Conservation (phyloP, 345 rosid genomes). For the Physaria fendleri region DNA sequence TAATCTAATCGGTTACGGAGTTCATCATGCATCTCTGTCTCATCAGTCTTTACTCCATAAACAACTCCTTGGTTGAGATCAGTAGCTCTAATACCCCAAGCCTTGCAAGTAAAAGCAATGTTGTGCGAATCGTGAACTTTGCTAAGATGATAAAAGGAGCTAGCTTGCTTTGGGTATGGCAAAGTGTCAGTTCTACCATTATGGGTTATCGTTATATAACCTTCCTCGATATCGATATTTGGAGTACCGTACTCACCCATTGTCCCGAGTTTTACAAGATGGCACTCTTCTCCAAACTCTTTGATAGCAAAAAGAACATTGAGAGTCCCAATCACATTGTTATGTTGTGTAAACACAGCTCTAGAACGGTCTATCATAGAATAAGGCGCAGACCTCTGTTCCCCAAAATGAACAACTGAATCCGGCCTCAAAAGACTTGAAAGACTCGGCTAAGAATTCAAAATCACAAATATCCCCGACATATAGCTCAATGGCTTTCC, state of each 20-base stretch:
- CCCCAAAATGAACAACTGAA: constrained; percentile 89
- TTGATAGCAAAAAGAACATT: constrained; percentile 94
- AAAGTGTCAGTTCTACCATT: constrained; percentile 91
- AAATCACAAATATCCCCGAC: constrained; percentile 93
- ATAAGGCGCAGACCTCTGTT: constrained; percentile 94
- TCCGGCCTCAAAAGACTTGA: constrained; percentile 86
- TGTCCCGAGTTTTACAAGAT: constrained; percentile 91
- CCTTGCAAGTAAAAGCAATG: constrained; percentile 97
- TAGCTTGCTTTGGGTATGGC: constrained; percentile 97
- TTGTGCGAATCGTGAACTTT: constrained; percentile 95
- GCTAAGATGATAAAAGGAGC: constrained; percentile 97
- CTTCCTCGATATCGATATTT: constrained; percentile 97
- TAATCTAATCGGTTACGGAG: constrained; percentile 78
- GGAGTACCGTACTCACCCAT: constrained; percentile 99
- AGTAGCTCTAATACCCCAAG: constrained; percentile 98
- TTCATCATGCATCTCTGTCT: constrained; percentile 87
- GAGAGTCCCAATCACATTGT: constrained; percentile 91
- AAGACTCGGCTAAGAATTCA: constrained; percentile 76
- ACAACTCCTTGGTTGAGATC: constrained; percentile 98
- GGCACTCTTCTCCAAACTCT: constrained; percentile 82
- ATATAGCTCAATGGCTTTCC: constrained; percentile 69
- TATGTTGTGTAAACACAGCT: constrained; percentile 85
- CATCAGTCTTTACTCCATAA: constrained; percentile 87
- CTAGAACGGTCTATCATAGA: constrained; percentile 95
- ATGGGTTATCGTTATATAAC: constrained; percentile 84